Evolutionary conservation across 306 rosid species (phyloP).

Genomic region (Acacia acuminata): DNA sequence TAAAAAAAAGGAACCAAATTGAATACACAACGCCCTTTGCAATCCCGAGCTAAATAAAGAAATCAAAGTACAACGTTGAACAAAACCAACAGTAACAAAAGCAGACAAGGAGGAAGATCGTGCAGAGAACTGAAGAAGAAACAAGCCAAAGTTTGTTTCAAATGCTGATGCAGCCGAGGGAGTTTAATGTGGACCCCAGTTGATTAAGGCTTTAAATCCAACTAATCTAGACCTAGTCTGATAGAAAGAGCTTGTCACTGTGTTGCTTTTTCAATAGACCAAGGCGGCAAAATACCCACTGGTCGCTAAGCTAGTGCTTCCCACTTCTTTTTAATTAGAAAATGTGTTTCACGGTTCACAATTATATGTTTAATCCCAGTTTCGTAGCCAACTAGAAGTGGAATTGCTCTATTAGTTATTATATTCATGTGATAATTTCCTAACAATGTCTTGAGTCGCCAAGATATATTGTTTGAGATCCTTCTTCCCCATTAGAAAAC

Average conservation of each 20-base stretch:
- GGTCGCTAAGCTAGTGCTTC: neutral
- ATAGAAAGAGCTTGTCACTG: neutral
- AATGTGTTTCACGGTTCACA: neutral
- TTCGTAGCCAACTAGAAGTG: neutral
- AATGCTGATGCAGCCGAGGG: neutral
- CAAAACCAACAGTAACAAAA: neutral
- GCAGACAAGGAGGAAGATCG: neutral
- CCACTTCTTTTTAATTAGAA: neutral
- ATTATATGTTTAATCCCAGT: too few species aligned
- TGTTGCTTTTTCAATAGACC: neutral
- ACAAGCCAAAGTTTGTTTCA: neutral
- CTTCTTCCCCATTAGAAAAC: too few species aligned
- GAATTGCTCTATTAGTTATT: neutral
- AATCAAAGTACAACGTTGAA: neutral
- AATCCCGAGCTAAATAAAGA: neutral
- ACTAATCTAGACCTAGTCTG: neutral
- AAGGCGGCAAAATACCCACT: neutral
- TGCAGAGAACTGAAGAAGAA: neutral
- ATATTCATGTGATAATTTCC: too few species aligned
- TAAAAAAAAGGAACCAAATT: neutral
- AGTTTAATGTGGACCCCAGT: neutral
- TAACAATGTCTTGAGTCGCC: too few species aligned
- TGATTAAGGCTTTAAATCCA: neutral
- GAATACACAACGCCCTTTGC: constrained; percentile 9
- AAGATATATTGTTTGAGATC: too few species aligned